Percentiles rank a stretch among this genome's conserved stretches.
phyloP scores from a whole-genome alignment of 2,329 filamentous ascomycete species.

The Fusarium tjaetaba region DNA sequence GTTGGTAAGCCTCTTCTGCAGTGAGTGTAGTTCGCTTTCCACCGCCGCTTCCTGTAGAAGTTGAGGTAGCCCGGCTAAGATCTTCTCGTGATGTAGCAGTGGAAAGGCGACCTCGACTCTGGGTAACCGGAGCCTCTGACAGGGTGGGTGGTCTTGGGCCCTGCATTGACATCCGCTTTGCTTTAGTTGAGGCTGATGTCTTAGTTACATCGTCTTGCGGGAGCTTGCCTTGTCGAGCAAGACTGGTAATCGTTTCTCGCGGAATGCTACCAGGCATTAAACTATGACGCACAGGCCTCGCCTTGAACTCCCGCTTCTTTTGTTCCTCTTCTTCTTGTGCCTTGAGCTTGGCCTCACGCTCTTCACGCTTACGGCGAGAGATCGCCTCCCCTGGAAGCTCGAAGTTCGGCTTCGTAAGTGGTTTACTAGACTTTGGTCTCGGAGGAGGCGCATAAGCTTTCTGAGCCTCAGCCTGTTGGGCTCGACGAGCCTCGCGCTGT shows the following conservation, averaged over 20 bases:
- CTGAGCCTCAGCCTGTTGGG: constrained; percentile 49
- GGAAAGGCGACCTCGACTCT: constrained; percentile 44
- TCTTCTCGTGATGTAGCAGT: constrained; percentile 37
- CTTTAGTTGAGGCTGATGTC: constrained; percentile 17
- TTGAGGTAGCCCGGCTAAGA: constrained; percentile 55
- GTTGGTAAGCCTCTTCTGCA: constrained; percentile 60
- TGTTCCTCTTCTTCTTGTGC: constrained; percentile 69
- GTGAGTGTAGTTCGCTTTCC: constrained; percentile 61
- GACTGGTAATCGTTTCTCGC: constrained; percentile 68
- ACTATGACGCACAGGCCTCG: constrained; percentile 62
- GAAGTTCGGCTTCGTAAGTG: constrained; percentile 65
- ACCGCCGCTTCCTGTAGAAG: constrained; percentile 56
- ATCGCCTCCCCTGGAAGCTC: constrained; percentile 72
- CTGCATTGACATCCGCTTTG: constrained; percentile 42
- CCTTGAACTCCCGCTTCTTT: constrained; percentile 71
- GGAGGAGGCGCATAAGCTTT: constrained; percentile 52
- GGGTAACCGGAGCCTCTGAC: constrained; percentile 20
- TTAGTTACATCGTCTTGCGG: constrained; percentile 42
- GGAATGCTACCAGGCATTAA: constrained; percentile 55
- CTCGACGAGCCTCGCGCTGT: constrained; percentile 65
- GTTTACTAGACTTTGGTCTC: constrained; percentile 61
- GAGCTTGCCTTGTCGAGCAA: constrained; percentile 61
- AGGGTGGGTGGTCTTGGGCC: constrained; percentile 4
- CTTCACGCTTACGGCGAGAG: constrained; percentile 64
- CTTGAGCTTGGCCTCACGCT: constrained; percentile 64